Base-by-base conservation (phyloP, 1,284 basidiomycete species). In the Coniferiporia weirii region DNA sequence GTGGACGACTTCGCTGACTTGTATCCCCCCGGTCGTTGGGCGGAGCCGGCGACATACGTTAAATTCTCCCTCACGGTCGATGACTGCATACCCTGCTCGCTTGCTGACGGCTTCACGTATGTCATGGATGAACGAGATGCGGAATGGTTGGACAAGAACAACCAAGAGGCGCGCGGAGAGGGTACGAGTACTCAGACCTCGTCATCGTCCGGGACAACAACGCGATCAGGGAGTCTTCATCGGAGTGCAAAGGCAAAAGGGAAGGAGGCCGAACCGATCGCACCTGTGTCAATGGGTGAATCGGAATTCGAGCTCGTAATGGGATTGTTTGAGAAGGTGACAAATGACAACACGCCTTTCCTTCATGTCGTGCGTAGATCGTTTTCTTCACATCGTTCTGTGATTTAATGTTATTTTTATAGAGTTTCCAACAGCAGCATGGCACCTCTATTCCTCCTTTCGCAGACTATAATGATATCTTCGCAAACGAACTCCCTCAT, bases 81-180 rank as follows among this genome's bases (percentile, higher is more conserved):
- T 69, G 94, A 98, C 67, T 75, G 80, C 34, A 74, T 79, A 59
- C 71, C 70, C 13, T 78, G 75, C 62, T 81, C 81, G 17, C 79
- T 91, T 62, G 73, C 80, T 38, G 78, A 83, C 66, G 86, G 84
- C 1, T 92, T 88, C 69, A 83, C 86, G 4, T 98, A 99, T 71
- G 91, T 87, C 66, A 91, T 98, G 88, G 97, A 99, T 69, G 97
- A 99, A 71, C 89, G 93, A 43, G 97, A 99, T 74, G 85, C 90
- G 66, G 89, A 91, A 59, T 99, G 96, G 95, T 82, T 99, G 43
- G 87, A 91, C 63, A 89, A 86, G 71, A 93, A 93, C 70, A 98
- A 98, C 67, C 88, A 91, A 66, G 85, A 91, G 64, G 90, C 91
- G 1, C 84, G 91, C 52, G 91, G 93, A 17, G 93, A 94, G 69